phyloP scores from a whole-genome alignment of 768 basidiomycete genomes.

The Pseudohyphozyma bogoriensis region DNA sequence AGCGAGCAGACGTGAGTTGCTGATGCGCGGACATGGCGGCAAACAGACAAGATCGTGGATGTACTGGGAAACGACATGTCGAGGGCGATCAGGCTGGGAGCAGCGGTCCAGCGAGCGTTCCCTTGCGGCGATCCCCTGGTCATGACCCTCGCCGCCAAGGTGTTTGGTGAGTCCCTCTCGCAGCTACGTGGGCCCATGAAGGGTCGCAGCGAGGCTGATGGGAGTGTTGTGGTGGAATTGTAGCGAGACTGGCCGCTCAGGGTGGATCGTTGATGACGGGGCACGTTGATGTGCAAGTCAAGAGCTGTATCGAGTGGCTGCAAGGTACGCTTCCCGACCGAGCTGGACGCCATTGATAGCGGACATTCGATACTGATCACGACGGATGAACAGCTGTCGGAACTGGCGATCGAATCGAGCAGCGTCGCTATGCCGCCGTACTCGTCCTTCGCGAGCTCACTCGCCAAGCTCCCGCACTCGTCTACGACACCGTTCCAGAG shows the following conservation, averaged over 20 bases:
- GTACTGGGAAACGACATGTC: conserved; percentile 70
- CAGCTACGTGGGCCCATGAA: no score
- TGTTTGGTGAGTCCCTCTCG: conserved; percentile 22
- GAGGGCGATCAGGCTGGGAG: conserved; percentile 75
- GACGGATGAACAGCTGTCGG: conserved; percentile 70
- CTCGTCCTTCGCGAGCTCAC: conserved; percentile 90
- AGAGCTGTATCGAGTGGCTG: conserved; percentile 34
- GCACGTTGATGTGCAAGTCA: conserved; percentile 31
- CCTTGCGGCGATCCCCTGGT: conserved; percentile 84
- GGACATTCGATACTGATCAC: conserved; percentile 77
- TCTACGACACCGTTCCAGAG: conserved; percentile 72
- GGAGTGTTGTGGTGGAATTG: not conserved
- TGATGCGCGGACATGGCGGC: no score
- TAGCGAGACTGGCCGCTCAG: conserved; percentile 28
- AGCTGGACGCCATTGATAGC: conserved; percentile 49
- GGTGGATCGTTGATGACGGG: conserved; percentile 31
- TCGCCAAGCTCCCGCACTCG: conserved; percentile 54
- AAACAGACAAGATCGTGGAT: conserved; percentile 66
- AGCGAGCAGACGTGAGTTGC: not conserved
- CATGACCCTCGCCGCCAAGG: conserved; percentile 48
- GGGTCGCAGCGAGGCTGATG: not conserved
- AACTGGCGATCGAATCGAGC: conserved; percentile 64
- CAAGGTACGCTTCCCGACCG: conserved; percentile 29
- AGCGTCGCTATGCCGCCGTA: conserved; percentile 83
- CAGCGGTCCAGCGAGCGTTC: conserved; percentile 85